Evolutionary conservation across 371 early-diverging fungal species (phyloP).

Genomic region (Actinomortierella ambigua): DNA sequence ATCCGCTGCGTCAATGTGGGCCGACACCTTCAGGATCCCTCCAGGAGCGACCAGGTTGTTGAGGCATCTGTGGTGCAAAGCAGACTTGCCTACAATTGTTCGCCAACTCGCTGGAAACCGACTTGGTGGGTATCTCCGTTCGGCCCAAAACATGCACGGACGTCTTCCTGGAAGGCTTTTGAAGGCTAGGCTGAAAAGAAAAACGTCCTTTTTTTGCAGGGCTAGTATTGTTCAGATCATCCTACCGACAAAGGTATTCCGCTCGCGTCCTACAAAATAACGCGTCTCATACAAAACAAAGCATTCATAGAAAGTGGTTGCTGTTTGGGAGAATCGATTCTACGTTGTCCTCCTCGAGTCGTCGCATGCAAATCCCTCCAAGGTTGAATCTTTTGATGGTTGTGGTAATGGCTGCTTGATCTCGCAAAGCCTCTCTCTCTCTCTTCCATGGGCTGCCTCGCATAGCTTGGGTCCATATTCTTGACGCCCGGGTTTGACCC

Average conservation of each 20-base stretch:
- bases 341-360: too few species aligned
- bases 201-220: not conserved
- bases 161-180: slow-evolving; percentile 2
- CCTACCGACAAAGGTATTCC: not conserved
- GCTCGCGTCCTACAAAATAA: slow-evolving; percentile 6
- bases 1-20: too few species aligned
- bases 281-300: slow-evolving; percentile 6
- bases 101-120: too few species aligned
- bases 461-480: slow-evolving; percentile 1
- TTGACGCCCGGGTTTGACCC: not conserved
- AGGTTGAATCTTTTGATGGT: not conserved
- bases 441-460: slow-evolving; percentile 9
- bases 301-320: slow-evolving; percentile 9
- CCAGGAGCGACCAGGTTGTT: too few species aligned
- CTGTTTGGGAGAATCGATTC: too few species aligned
- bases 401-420: slow-evolving; percentile 1
- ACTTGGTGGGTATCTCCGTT: too few species aligned
- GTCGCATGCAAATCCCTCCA: not conserved
- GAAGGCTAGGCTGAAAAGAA: slow-evolving; percentile 4
- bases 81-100: too few species aligned
- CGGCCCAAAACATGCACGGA: too few species aligned
- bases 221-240: not conserved
- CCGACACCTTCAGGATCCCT: too few species aligned
- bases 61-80: too few species aligned
- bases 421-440: not conserved